Evolutionary conservation across 1,284 basidiomycete species (phyloP).

Genomic region (Cryptococcus sp.): DNA sequence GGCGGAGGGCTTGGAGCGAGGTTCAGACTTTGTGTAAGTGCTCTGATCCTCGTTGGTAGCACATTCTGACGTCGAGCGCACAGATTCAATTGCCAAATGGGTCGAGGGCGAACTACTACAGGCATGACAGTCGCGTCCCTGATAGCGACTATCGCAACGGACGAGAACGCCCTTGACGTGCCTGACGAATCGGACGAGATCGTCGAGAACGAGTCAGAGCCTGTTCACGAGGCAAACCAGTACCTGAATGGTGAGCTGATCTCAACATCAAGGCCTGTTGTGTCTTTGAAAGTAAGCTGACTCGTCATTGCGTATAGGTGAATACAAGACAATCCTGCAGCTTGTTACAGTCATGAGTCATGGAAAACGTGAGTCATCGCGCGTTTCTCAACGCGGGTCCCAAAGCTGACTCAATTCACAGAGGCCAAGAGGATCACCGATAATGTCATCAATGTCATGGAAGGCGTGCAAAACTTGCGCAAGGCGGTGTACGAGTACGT

Average conservation of each 20-base stretch:
- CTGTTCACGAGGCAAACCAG: slow-evolving; percentile 78
- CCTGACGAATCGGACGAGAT: slow-evolving; percentile 35
- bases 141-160: slow-evolving; percentile 72
- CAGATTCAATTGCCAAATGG: slow-evolving; percentile 56
- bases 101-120: slow-evolving; percentile 67
- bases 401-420: slow-evolving; percentile 57
- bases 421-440: slow-evolving; percentile 92
- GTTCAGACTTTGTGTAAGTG: slow-evolving; percentile 81
- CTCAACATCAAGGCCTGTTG: slow-evolving; percentile 1
- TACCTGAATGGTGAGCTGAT: slow-evolving; percentile 72
- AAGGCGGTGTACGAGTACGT: slow-evolving; percentile 86
- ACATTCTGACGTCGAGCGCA: background rate
- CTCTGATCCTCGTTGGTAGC: slow-evolving; percentile 51
- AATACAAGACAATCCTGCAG: slow-evolving; percentile 95
- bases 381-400: background rate
- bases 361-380: slow-evolving; percentile 39
- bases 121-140: slow-evolving; percentile 90
- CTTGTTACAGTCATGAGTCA: slow-evolving; percentile 58
- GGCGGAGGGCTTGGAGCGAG: slow-evolving; percentile 62
- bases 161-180: slow-evolving; percentile 21
- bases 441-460: slow-evolving; percentile 81
- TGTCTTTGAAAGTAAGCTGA: slow-evolving; percentile 1
- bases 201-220: slow-evolving; percentile 60
- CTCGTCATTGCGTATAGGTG: slow-evolving; percentile 60
- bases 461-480: slow-evolving; percentile 88